Evolutionary conservation across 2,329 filamentous ascomycete genomes (phyloP).

Genomic region (Mycogone perniciosa): DNA sequence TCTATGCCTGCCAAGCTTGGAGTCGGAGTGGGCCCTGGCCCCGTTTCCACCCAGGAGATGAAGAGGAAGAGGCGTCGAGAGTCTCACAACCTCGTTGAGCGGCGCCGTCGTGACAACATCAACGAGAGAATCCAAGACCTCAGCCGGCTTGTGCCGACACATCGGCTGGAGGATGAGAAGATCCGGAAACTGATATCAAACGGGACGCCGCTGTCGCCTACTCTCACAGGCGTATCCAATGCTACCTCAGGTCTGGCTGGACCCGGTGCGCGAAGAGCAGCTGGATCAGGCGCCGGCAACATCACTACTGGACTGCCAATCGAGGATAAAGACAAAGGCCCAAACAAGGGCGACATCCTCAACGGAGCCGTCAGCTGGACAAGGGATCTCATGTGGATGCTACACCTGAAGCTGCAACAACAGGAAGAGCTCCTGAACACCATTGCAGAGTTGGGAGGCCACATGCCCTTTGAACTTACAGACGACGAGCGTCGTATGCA

Average conservation of each 20-base stretch:
- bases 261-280: conserved; percentile 73
- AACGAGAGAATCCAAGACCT: conserved; percentile 97
- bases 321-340: conserved; percentile 97
- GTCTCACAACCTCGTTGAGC: conserved; percentile 94
- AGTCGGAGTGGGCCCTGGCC: conserved; percentile 40
- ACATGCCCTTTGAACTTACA: conserved; percentile 72
- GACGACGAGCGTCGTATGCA: conserved; percentile 97
- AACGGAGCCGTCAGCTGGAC: conserved; percentile 98
- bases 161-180: conserved; percentile 94
- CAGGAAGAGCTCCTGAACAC: conserved; percentile 79
- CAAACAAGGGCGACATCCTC: conserved; percentile 97
- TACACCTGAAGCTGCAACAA: conserved; percentile 83
- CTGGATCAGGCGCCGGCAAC: conserved; percentile 62
- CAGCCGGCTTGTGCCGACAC: conserved; percentile 83
- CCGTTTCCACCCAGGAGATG: conserved; percentile 78
- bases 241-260: conserved; percentile 86
- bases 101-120: conserved; percentile 92
- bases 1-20: conserved; percentile 86
- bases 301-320: conserved; percentile 89
- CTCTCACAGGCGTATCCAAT: conserved; percentile 61
- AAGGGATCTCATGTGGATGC: conserved; percentile 94
- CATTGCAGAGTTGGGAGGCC: conserved; percentile 65
- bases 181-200: conserved; percentile 91
- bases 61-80: conserved; percentile 87
- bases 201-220: conserved; percentile 82